These are phyloP conservation scores for Aspergillus glaucus DNA, from an alignment of 2,329 filamentous ascomycete species.

Conservation along the genomic window DNA sequence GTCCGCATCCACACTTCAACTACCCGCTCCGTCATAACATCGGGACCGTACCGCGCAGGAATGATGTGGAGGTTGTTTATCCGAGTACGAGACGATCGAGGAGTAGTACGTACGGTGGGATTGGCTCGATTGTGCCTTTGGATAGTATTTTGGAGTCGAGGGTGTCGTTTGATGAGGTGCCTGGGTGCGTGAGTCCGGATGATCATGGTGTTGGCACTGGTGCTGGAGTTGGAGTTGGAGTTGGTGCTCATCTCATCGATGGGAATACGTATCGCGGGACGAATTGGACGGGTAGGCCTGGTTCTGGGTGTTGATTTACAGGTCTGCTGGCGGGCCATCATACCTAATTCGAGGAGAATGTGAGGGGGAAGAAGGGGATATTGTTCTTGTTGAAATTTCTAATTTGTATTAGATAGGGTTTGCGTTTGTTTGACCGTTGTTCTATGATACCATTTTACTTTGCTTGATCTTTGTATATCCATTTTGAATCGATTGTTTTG, in stretches of 20 bases:
- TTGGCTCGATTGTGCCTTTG: slow-evolving; percentile 12
- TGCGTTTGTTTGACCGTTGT: neutral
- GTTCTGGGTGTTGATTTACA: neutral
- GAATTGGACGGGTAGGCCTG: slow-evolving; percentile 1
- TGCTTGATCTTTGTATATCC: neutral
- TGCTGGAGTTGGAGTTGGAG: neutral
- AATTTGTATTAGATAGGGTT: neutral
- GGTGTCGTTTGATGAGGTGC: slow-evolving; percentile 21
- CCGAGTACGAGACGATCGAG: slow-evolving; percentile 28
- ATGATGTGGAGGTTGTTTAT: slow-evolving; percentile 30
- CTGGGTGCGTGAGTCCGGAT: slow-evolving; percentile 3
- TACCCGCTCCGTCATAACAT: slow-evolving; percentile 15
- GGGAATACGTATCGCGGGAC: slow-evolving; percentile 5
- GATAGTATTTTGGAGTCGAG: slow-evolving; percentile 28
- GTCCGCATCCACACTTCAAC: slow-evolving; percentile 16
- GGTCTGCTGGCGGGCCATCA: neutral
- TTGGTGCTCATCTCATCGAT: neutral
- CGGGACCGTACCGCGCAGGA: slow-evolving; percentile 19
- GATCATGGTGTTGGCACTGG: slow-evolving; percentile 5
- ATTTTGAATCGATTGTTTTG: neutral
- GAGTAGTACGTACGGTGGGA: slow-evolving; percentile 26
- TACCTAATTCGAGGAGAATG: neutral
- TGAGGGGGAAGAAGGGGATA: neutral
- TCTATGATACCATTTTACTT: neutral
- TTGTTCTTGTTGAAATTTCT: neutral